Conservation (phyloP, 2,329 filamentous ascomycete species). For the Westerdykella sp. region DNA sequence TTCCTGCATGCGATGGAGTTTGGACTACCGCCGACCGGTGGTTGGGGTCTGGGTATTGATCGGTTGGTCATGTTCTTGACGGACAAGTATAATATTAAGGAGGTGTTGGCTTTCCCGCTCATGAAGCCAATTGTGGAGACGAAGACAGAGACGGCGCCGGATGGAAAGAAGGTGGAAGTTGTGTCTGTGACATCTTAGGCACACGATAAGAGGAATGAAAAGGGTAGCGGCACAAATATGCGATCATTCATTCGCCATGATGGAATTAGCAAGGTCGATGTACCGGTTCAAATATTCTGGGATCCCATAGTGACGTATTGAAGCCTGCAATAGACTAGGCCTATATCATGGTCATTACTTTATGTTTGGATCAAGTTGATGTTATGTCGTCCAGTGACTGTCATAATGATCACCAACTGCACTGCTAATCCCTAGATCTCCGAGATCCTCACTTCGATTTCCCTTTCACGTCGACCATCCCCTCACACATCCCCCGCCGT, state of each 20-base stretch:
- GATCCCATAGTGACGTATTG: too few relatives aligned
- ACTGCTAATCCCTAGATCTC: not conserved
- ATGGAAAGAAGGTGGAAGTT: not conserved
- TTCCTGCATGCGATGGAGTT: conserved; percentile 89
- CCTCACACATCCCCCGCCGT: conserved; percentile 9
- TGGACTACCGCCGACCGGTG: conserved; percentile 85
- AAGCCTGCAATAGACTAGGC: too few relatives aligned
- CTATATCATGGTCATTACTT: too few relatives aligned
- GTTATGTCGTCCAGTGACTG: too few relatives aligned
- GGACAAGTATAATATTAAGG: conserved; percentile 91
- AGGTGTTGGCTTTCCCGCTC: conserved; percentile 93
- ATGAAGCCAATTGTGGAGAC: conserved; percentile 66
- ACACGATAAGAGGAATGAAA: too few relatives aligned
- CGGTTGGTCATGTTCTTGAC: conserved; percentile 91
- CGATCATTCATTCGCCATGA: too few relatives aligned
- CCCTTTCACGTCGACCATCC: not conserved
- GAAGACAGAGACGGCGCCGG: conserved; percentile 52
- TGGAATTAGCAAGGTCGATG: too few relatives aligned
- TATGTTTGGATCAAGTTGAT: too few relatives aligned
- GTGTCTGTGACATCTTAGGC: not conserved
- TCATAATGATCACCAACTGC: too few relatives aligned
- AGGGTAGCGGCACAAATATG: too few relatives aligned
- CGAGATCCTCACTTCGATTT: not conserved
- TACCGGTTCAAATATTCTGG: too few relatives aligned
- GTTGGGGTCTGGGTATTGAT: conserved; percentile 95